Evolutionary conservation across 2,329 filamentous ascomycete species (phyloP).

Genomic region (Apiospora sp.): DNA sequence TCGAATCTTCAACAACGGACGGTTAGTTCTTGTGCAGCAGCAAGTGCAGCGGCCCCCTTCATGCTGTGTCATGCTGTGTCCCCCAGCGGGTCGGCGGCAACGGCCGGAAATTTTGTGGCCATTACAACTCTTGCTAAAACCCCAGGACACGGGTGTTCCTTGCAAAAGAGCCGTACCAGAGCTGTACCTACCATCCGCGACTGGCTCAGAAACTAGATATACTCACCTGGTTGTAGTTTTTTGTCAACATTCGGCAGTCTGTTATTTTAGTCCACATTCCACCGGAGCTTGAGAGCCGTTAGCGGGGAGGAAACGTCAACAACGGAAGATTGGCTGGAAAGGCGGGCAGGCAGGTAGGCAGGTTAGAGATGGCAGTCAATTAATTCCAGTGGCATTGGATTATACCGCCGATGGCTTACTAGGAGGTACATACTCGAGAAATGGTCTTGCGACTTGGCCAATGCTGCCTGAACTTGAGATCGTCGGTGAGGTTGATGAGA

Average conservation of each 20-base stretch:
- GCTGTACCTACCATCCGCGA: background rate
- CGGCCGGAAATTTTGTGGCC: constrained; percentile 24
- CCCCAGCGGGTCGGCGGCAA: constrained; percentile 21
- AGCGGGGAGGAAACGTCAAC: constrained; percentile 2
- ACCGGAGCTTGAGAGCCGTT: background rate
- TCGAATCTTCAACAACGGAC: constrained; percentile 1
- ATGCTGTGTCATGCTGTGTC: constrained; percentile 3
- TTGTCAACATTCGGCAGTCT: constrained; percentile 16
- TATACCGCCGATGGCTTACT: background rate
- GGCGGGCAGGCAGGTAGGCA: background rate
- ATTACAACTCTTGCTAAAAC: background rate
- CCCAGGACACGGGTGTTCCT: constrained; percentile 20
- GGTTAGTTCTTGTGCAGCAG: constrained; percentile 1
- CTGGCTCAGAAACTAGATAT: background rate
- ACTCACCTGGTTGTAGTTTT: background rate
- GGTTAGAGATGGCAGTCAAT: background rate
- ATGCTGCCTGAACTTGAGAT: constrained; percentile 16
- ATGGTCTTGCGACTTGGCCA: background rate
- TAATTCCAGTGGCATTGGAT: background rate
- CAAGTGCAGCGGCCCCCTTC: background rate
- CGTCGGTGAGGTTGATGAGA: constrained; percentile 17
- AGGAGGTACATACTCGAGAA: background rate
- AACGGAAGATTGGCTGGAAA: background rate
- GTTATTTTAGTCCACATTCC: constrained; percentile 14
- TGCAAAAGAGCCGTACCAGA: background rate